These are phyloP conservation scores for Pyrus betulifolia DNA, from an alignment of 306 rosid genomes.

Conservation along the genomic window DNA sequence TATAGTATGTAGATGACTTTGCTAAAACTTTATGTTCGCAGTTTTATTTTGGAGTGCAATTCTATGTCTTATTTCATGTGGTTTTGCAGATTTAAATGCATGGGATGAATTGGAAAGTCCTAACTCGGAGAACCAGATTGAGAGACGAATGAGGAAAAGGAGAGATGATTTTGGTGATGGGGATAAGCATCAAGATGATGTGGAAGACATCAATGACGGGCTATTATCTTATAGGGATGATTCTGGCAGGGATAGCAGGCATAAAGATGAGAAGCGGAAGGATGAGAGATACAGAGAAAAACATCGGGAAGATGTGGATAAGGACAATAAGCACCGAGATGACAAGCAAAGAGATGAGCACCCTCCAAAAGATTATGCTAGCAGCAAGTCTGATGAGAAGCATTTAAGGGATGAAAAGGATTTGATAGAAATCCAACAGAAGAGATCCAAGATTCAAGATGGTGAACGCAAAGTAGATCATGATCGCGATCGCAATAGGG, in stretches of 20 bases:
- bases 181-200: slow-evolving; percentile 56
- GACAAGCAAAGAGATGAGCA: slow-evolving; percentile 72
- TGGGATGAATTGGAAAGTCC: slow-evolving; percentile 56
- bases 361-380: slow-evolving; percentile 49
- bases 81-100: slow-evolving; percentile 47
- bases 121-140: slow-evolving; percentile 63
- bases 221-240: slow-evolving; percentile 61
- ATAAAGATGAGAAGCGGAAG: slow-evolving; percentile 78
- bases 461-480: slow-evolving; percentile 41
- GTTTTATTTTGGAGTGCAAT: slow-evolving; percentile 4
- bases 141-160: slow-evolving; percentile 59
- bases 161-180: slow-evolving; percentile 58
- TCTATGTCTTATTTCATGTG: slow-evolving; percentile 16
- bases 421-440: slow-evolving; percentile 48
- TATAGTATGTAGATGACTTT: background rate
- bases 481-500: slow-evolving; percentile 30
- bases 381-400: slow-evolving; percentile 70
- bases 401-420: slow-evolving; percentile 70
- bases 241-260: slow-evolving; percentile 53
- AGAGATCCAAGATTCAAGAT: slow-evolving; percentile 66
- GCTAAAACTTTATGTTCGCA: background rate
- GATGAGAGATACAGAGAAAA: slow-evolving; percentile 79
- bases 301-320: slow-evolving; percentile 58
- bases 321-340: slow-evolving; percentile 67
- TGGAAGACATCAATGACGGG: slow-evolving; percentile 48